Evolutionary conservation across 495 filamentous ascomycete genomes (phyloP).

Genomic region (Penicillium malachiteum): DNA sequence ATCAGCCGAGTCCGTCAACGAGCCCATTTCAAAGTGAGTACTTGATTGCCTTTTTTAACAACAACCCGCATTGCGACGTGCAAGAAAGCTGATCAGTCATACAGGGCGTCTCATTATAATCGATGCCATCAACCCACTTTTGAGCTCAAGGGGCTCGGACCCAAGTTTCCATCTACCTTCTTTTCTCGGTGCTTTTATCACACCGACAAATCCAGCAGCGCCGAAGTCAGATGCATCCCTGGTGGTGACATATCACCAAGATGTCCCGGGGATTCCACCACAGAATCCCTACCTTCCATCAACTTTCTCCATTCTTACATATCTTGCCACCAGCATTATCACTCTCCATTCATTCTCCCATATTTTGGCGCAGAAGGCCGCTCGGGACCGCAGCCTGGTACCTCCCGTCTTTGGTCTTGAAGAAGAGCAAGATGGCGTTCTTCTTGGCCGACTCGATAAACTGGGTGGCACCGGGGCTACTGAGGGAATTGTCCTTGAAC

Average conservation of each 20-base stretch:
- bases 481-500: constrained; percentile 70
- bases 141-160: constrained; percentile 29
- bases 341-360: constrained; percentile 66
- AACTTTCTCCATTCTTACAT: constrained; percentile 59
- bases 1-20: constrained; percentile 26
- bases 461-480: constrained; percentile 43
- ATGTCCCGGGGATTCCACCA: constrained; percentile 52
- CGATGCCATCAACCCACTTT: constrained; percentile 44
- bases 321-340: constrained; percentile 67
- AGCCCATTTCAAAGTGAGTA: constrained; percentile 35
- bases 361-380: constrained; percentile 62
- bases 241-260: constrained; percentile 47
- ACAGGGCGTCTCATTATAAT: constrained; percentile 47
- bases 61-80: too few relatives aligned
- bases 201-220: constrained; percentile 19
- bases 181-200: constrained; percentile 40
- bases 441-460: constrained; percentile 54
- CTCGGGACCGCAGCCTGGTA: constrained; percentile 64
- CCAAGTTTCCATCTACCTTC: constrained; percentile 34
- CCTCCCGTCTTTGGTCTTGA: constrained; percentile 74
- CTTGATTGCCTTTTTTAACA: neutral
- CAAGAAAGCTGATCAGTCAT: neutral
- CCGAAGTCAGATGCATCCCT: constrained; percentile 40
- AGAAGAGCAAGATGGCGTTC: constrained; percentile 71
- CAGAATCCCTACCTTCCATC: constrained; percentile 62